Percentiles rank a stretch among this genome's conserved stretches.
Conservation (phyloP, 2,329 filamentous ascomycete species). For the Penicillium sp. region DNA sequence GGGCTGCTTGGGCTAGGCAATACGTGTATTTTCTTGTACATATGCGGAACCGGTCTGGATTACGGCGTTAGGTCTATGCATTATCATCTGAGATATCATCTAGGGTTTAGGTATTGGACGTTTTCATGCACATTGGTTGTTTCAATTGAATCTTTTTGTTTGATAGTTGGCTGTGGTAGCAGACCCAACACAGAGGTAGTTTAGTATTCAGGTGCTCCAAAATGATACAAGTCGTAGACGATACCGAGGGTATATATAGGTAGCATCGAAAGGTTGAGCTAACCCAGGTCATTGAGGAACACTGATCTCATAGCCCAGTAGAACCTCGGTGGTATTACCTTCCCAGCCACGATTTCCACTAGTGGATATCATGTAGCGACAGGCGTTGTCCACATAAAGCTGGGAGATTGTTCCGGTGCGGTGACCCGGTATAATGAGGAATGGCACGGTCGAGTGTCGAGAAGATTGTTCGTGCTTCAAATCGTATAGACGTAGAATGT, state of each 20-base stretch:
- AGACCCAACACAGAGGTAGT: not conserved
- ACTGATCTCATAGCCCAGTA: conserved; percentile 92
- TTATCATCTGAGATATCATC: conserved; percentile 7
- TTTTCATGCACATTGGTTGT: not conserved
- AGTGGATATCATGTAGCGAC: conserved; percentile 87
- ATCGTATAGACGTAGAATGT: conserved; percentile 93
- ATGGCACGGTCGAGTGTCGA: conserved; percentile 83
- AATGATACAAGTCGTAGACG: conserved; percentile 18
- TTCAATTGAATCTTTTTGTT: conserved; percentile 2
- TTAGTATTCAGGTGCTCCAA: conserved; percentile 1
- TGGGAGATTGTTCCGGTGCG: conserved; percentile 86
- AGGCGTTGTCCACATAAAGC: conserved; percentile 85
- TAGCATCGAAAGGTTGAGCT: not conserved
- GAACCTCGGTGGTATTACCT: conserved; percentile 82
- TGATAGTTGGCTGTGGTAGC: not conserved
- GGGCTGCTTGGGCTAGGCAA: conserved; percentile 2
- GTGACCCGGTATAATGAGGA: conserved; percentile 93
- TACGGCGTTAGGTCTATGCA: conserved; percentile 19
- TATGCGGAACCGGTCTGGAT: conserved; percentile 5
- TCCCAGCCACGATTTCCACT: conserved; percentile 96
- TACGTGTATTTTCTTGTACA: conserved; percentile 12
- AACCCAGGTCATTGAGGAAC: conserved; percentile 42
- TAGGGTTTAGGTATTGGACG: not conserved
- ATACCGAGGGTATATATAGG: not conserved
- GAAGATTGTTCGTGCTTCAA: conserved; percentile 69